Percentiles rank a stretch among this genome's conserved stretches.
These are phyloP conservation scores for Saraca asoca DNA, from an alignment of 331 rosid species.

Conservation along the genomic window DNA sequence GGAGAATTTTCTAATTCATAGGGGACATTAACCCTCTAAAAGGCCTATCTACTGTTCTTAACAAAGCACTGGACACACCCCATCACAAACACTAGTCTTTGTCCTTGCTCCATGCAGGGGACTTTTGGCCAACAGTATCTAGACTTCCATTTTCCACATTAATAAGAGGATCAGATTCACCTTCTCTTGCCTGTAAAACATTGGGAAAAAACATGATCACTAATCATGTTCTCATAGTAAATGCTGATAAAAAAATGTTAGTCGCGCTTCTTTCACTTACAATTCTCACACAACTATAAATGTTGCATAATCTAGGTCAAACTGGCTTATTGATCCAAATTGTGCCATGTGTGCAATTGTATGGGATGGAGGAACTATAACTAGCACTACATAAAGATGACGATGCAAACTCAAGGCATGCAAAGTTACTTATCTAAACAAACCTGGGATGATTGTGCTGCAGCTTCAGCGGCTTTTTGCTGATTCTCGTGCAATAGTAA, in stretches of 20 bases:
- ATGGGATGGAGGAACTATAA: no score
- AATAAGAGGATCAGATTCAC: conserved; percentile 64
- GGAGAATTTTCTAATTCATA: conserved; percentile 44
- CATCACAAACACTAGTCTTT: conserved; percentile 54
- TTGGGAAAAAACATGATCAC: conserved; percentile 16
- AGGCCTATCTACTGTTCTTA: conserved; percentile 39
- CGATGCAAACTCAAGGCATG: not conserved
- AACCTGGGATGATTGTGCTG: conserved; percentile 66
- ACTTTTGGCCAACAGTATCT: conserved; percentile 44
- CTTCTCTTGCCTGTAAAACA: conserved; percentile 64
- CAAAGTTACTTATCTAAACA: not conserved
- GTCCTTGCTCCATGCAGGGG: conserved; percentile 63
- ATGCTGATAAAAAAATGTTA: not conserved
- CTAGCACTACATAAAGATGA: no score
- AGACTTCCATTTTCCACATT: conserved; percentile 57
- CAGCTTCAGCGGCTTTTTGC: conserved; percentile 61
- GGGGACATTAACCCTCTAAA: conserved; percentile 46
- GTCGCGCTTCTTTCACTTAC: no score
- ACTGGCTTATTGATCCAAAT: no score
- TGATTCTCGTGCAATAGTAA: conserved; percentile 71
- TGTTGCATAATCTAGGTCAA: no score
- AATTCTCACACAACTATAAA: no score
- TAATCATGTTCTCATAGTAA: conserved; percentile 13
- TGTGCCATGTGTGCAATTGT: no score
- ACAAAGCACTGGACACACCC: conserved; percentile 18